Conservation (phyloP, 345 rosid genomes). For the Lepidium aucheri region DNA sequence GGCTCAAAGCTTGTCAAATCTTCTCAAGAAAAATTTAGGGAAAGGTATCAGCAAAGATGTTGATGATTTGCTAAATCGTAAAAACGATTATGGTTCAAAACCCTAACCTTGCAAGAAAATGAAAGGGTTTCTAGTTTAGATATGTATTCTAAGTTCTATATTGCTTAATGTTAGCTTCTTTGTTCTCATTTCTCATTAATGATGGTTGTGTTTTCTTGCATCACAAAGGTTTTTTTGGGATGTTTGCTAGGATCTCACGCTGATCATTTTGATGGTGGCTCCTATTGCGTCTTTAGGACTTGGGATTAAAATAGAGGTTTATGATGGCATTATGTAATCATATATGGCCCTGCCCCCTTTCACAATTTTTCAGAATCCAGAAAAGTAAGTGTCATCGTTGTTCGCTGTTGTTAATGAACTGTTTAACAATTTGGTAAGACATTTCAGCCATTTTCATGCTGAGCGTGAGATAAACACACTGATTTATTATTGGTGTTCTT, state of each 20-base stretch:
- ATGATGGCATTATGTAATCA: neutral
- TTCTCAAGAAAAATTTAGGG: too few relatives aligned
- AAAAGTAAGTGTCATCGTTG: too few relatives aligned
- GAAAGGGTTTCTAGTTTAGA: constrained; percentile 67
- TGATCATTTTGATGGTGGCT: constrained; percentile 83
- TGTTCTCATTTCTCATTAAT: neutral
- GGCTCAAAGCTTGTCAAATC: too few relatives aligned
- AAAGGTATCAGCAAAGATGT: too few relatives aligned
- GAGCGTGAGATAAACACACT: too few relatives aligned
- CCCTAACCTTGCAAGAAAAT: constrained; percentile 91
- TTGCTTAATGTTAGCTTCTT: neutral
- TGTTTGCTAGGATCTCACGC: constrained; percentile 73
- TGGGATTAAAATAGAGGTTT: constrained; percentile 96
- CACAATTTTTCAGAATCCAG: neutral
- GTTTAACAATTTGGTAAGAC: too few relatives aligned
- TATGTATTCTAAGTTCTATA: neutral
- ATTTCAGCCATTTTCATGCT: too few relatives aligned
- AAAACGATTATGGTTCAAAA: constrained; percentile 36
- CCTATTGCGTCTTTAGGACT: constrained; percentile 77
- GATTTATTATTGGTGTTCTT: too few relatives aligned
- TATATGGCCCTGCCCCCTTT: neutral
- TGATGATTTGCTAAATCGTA: constrained; percentile 38
- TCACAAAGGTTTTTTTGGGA: constrained; percentile 76
- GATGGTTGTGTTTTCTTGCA: neutral
- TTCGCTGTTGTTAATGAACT: too few relatives aligned